Percentiles rank a stretch among this genome's conserved stretches.
Evolutionary conservation across 208 protist genomes (phyloP).

Genomic region (Leptomonas pyrrhocoris): DNA sequence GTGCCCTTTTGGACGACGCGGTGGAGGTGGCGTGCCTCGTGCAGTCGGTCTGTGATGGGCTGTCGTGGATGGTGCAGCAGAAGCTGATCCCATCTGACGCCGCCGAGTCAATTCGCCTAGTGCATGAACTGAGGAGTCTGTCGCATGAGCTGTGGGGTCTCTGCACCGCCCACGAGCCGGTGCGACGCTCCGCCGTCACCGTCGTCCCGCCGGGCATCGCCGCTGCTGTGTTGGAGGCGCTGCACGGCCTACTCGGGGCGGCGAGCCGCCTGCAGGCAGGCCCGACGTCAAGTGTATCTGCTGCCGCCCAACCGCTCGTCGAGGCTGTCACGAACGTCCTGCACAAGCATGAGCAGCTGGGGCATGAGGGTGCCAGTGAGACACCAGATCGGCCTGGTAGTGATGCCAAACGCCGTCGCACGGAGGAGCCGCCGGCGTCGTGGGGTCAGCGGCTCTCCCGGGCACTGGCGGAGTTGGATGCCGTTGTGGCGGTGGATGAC

Average conservation of each 20-base stretch:
- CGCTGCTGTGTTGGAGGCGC: conserved; percentile 7
- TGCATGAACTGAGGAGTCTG: conserved; percentile 45
- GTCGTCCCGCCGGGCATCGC: conserved; percentile 18
- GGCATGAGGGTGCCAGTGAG: neutral
- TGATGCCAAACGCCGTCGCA: conserved; percentile 42
- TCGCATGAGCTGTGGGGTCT: conserved; percentile 69
- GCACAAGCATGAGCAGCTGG: conserved; percentile 3
- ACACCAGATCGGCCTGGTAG: neutral
- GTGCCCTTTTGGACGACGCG: conserved; percentile 47
- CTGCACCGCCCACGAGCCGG: conserved; percentile 40
- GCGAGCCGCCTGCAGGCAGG: conserved; percentile 23
- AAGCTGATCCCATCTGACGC: conserved; percentile 32
- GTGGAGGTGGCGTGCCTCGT: conserved; percentile 55
- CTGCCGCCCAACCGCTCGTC: conserved; percentile 21
- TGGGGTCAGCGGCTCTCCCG: conserved; percentile 26
- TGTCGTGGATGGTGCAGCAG: conserved; percentile 67
- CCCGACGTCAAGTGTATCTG: conserved; percentile 7
- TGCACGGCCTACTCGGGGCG: conserved; percentile 19
- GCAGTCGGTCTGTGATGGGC: conserved; percentile 52
- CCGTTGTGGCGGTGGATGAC: conserved; percentile 13
- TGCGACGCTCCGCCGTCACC: conserved; percentile 25
- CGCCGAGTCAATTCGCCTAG: conserved; percentile 20
- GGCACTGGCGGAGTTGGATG: conserved; percentile 28
- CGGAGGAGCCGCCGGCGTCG: conserved; percentile 28
- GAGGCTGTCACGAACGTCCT: conserved; percentile 19